These are phyloP conservation scores for Cucurbita moschata DNA, from an alignment of 306 rosid species.

Conservation along the genomic window DNA sequence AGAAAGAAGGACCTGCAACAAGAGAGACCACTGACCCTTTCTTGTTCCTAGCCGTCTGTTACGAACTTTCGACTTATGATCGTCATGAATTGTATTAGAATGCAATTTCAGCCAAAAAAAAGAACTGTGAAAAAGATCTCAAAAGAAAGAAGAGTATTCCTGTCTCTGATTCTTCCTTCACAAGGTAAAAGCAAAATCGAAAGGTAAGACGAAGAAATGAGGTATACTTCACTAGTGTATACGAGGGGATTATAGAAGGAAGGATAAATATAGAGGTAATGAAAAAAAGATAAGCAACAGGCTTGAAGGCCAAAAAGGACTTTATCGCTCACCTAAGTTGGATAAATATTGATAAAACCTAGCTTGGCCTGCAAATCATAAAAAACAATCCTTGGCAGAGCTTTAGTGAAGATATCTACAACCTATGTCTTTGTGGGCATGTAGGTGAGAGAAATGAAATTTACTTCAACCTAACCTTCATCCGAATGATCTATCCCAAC, in stretches of 20 bases:
- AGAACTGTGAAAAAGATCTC: too few relatives aligned
- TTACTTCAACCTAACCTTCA: background rate
- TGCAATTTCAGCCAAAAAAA: too few relatives aligned
- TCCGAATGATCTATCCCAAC: background rate
- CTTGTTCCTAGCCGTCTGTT: too few relatives aligned
- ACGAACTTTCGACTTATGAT: too few relatives aligned
- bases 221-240: background rate
- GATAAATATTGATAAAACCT: background rate
- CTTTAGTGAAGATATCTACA: background rate
- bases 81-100: too few relatives aligned
- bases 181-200: too few relatives aligned
- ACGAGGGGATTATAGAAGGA: background rate
- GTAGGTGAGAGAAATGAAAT: background rate
- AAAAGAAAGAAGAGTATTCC: too few relatives aligned
- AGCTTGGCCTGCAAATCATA: background rate
- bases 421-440: background rate
- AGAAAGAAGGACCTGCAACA: too few relatives aligned
- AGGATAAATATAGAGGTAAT: background rate
- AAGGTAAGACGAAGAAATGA: too few relatives aligned
- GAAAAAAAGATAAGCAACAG: background rate
- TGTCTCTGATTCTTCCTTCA: too few relatives aligned
- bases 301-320: background rate
- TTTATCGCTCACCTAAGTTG: background rate
- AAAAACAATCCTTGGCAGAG: background rate
- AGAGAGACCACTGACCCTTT: too few relatives aligned